Percentiles rank a stretch among this genome's conserved stretches.
phyloP scores from a whole-genome alignment of 768 basidiomycete species.

The Galerina sulciceps region DNA sequence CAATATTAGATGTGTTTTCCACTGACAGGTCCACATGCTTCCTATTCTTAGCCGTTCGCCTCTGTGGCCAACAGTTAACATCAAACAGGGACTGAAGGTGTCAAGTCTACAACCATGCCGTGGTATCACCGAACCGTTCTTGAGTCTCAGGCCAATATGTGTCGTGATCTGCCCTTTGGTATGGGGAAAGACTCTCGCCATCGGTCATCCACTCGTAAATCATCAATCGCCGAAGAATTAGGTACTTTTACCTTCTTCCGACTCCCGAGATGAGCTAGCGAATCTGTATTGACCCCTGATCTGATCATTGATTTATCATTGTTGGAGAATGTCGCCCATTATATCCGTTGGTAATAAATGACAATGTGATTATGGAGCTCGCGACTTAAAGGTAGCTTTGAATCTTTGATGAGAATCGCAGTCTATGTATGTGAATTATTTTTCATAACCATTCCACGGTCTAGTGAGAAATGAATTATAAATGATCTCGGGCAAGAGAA shows the following conservation, averaged over 20 bases:
- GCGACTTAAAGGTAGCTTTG: no score
- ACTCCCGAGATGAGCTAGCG: neutral
- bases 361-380: neutral
- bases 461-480: slow-evolving; percentile 25
- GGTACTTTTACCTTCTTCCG: neutral
- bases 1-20: neutral
- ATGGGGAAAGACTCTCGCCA: neutral
- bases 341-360: neutral
- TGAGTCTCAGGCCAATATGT: neutral
- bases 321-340: neutral
- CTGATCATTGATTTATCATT: neutral
- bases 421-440: neutral
- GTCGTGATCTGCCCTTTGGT: neutral
- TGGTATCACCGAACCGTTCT: slow-evolving; percentile 1
- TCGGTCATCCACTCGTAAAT: neutral
- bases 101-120: slow-evolving; percentile 1
- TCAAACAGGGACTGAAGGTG: slow-evolving; percentile 9
- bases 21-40: neutral
- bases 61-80: slow-evolving; percentile 7
- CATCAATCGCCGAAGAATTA: neutral
- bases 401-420: slow-evolving; percentile 1
- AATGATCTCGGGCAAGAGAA: slow-evolving; percentile 3
- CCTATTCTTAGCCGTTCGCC: neutral
- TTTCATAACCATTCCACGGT: slow-evolving; percentile 54
- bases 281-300: neutral